These are phyloP conservation scores for Calonectria pteridis DNA, from an alignment of 2,329 filamentous ascomycete genomes.

Conservation along the genomic window DNA sequence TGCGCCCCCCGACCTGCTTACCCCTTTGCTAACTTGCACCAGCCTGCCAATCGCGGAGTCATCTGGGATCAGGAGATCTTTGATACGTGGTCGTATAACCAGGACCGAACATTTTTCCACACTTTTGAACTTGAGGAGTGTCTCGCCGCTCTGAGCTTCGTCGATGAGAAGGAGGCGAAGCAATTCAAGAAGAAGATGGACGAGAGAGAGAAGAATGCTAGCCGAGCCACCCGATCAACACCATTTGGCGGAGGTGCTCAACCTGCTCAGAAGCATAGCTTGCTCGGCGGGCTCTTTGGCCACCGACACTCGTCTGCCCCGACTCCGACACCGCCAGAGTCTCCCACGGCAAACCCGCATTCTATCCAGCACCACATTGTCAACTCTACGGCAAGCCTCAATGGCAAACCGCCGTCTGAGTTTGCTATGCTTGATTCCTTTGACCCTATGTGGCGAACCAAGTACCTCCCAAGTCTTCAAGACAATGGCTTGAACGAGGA, in stretches of 20 bases:
- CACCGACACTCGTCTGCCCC: constrained; percentile 72
- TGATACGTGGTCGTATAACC: constrained; percentile 94
- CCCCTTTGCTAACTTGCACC: constrained; percentile 33
- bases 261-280: constrained; percentile 55
- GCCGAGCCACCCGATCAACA: constrained; percentile 84
- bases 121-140: constrained; percentile 96
- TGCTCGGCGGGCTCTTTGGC: constrained; percentile 73
- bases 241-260: constrained; percentile 73
- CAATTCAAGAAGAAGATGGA: constrained; percentile 98
- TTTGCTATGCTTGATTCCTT: constrained; percentile 74
- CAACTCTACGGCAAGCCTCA: constrained; percentile 61
- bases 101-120: constrained; percentile 97
- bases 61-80: constrained; percentile 99
- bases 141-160: constrained; percentile 89
- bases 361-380: constrained; percentile 51
- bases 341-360: constrained; percentile 59
- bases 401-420: constrained; percentile 63
- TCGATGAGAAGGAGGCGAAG: constrained; percentile 97
- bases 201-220: constrained; percentile 94
- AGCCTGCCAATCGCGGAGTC: constrained; percentile 85
- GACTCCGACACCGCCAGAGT: constrained; percentile 69
- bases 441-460: constrained; percentile 73
- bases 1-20: constrained; percentile 21
- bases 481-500: constrained; percentile 74
- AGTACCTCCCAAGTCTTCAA: constrained; percentile 73